Evolutionary conservation across 208 protist genomes (phyloP).

Genomic region (Crithidia sp.): DNA sequence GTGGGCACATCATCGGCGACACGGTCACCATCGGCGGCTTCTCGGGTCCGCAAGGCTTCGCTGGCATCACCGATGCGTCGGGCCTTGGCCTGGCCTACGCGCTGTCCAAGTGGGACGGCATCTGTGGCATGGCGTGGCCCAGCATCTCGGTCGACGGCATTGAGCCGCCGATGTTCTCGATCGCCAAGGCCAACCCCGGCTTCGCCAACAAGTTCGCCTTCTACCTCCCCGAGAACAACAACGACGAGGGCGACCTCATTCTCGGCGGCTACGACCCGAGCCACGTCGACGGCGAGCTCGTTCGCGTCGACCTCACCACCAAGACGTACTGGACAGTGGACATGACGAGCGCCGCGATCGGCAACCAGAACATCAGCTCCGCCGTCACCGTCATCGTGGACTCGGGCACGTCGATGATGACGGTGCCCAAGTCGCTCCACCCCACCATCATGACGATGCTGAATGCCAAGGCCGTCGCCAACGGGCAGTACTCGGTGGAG

Average conservation of each 20-base stretch:
- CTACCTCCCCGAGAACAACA: slow-evolving; percentile 63
- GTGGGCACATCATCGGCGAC: slow-evolving; percentile 91
- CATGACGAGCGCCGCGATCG: slow-evolving; percentile 51
- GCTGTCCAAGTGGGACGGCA: slow-evolving; percentile 94
- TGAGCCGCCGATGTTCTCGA: slow-evolving; percentile 72
- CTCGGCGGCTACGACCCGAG: slow-evolving; percentile 87
- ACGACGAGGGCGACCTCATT: slow-evolving; percentile 66
- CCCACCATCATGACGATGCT: slow-evolving; percentile 50
- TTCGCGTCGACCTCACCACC: slow-evolving; percentile 85
- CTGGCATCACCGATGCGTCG: slow-evolving; percentile 88
- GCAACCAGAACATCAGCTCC: slow-evolving; percentile 45
- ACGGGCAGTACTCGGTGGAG: slow-evolving; percentile 52
- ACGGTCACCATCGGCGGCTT: slow-evolving; percentile 78
- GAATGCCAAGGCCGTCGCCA: slow-evolving; percentile 47
- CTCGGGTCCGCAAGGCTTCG: slow-evolving; percentile 78
- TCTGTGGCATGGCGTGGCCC: slow-evolving; percentile 64
- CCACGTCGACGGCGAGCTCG: slow-evolving; percentile 79
- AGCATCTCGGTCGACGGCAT: slow-evolving; percentile 90
- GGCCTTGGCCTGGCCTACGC: slow-evolving; percentile 85
- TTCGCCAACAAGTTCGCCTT: slow-evolving; percentile 77
- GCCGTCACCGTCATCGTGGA: slow-evolving; percentile 80
- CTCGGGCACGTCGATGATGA: slow-evolving; percentile 95
- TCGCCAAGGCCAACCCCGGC: slow-evolving; percentile 41
- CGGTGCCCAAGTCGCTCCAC: slow-evolving; percentile 73
- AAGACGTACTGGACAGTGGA: slow-evolving; percentile 93